A percentile compares a stretch with the other conserved stretches of the same genome.
Conservation (phyloP, 2,329 filamentous ascomycete species). For the Biscogniauxia sp. region DNA sequence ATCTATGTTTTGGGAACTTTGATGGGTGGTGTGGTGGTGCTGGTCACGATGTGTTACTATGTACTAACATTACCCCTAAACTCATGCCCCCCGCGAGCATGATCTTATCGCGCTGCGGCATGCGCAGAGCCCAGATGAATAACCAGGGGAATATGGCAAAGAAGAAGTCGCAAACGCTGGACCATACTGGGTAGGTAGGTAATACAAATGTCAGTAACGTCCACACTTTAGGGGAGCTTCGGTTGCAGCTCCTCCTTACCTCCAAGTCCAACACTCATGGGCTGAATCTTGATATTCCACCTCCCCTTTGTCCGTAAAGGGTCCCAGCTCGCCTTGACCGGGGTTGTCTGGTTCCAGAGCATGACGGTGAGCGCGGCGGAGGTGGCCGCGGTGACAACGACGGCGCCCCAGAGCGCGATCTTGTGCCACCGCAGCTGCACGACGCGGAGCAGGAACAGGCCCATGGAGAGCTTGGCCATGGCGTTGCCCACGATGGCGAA, state of each 20-base stretch:
- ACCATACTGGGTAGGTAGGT: no score
- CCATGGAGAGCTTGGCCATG: slow-evolving; percentile 39
- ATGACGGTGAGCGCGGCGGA: slow-evolving; percentile 33
- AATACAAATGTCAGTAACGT: slow-evolving; percentile 20
- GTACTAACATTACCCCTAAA: slow-evolving; percentile 29
- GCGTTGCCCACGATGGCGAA: slow-evolving; percentile 38
- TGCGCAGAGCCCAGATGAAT: slow-evolving; percentile 26
- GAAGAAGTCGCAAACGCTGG: slow-evolving; percentile 32
- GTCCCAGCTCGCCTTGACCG: slow-evolving; percentile 36
- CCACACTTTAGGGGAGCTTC: not conserved
- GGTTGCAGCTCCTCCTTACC: slow-evolving; percentile 19
- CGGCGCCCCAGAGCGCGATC: slow-evolving; percentile 33
- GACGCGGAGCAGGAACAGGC: slow-evolving; percentile 38
- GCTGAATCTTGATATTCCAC: slow-evolving; percentile 37
- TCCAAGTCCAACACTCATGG: slow-evolving; percentile 37
- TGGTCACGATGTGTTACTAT: not conserved
- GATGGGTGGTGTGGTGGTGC: not conserved
- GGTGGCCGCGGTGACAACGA: slow-evolving; percentile 32
- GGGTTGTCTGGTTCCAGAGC: slow-evolving; percentile 40
- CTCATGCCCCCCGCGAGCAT: slow-evolving; percentile 29
- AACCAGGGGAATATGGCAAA: slow-evolving; percentile 30
- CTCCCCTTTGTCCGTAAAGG: slow-evolving; percentile 33
- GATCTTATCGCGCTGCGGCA: slow-evolving; percentile 29
- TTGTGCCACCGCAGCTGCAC: slow-evolving; percentile 36
- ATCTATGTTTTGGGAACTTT: not conserved